Evolutionary conservation across 108 stramenopile species (phyloP), one percentile per base, ranked within the genome.

Genomic region (Skeletonema marinoi): DNA sequence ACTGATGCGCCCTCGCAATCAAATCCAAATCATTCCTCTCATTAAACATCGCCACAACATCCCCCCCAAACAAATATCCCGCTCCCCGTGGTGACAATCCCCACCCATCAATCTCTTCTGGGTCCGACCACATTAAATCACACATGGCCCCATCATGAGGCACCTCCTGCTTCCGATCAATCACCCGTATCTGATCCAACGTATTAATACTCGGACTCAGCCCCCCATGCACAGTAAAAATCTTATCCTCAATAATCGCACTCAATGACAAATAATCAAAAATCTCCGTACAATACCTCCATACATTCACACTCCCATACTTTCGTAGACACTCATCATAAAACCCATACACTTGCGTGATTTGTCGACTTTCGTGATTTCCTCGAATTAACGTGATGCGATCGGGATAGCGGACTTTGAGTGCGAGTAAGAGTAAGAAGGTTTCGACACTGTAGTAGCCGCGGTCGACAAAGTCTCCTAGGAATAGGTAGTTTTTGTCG

Each of bases 111-210:
- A 99, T 94, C 63, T 98, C 97, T 77, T 99, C 99, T 29, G 99
- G 99, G 78, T 99, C 99, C 32, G 89, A 92, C 99, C 99, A 99
- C 90, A 99, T 95, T 25, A 99, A 73, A 86, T 99, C 99, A 77
- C 99, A 99, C 97, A 99, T 98, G 67, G 99, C 97, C 9, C 99
- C 99, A 70, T 99, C 99, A 82, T 98, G 99, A 3, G 99, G 98
- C 10, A 99, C 97, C 81, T 99, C 99, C 82, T 99, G 99, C 80
- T 98, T 98, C 33, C 98, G 85, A 86, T 99, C 99, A 80, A 99
- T 95, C 59, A 97, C 96, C 10, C 98, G 94, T 82, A 99, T 97
- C 85, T 99, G 97, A 82, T 99, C 98, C 48, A 99, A 74, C 0
- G 97, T 99, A 84, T 98, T 88, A 44, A 94, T 97, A 70, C 87